These are phyloP conservation scores for Penicillium chermesinum DNA, from an alignment of 495 filamentous ascomycete species.

Conservation along the genomic window DNA sequence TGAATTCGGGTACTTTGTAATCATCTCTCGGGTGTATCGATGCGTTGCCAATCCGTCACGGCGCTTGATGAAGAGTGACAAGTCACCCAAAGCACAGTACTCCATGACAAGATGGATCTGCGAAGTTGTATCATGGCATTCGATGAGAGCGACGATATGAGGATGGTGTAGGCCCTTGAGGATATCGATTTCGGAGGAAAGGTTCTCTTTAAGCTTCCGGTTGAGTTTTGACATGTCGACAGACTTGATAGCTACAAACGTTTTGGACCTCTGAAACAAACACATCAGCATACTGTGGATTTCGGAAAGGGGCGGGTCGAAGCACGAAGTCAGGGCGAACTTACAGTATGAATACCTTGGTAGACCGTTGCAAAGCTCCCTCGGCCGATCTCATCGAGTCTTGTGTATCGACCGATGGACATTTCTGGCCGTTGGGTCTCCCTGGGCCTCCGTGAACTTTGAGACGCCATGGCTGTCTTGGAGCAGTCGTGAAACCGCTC, in stretches of 20 bases:
- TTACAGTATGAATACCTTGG: conserved; percentile 75
- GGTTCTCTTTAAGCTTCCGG: conserved; percentile 92
- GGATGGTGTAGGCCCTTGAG: conserved; percentile 88
- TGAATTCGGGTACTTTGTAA: conserved; percentile 82
- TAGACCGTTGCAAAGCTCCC: conserved; percentile 96
- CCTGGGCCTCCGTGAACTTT: conserved; percentile 40
- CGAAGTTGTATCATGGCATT: conserved; percentile 76
- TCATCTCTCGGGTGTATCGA: conserved; percentile 75
- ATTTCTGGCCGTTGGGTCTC: conserved; percentile 49
- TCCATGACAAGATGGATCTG: conserved; percentile 99
- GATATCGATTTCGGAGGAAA: conserved; percentile 91
- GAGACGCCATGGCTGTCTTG: conserved; percentile 33
- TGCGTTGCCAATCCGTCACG: conserved; percentile 71
- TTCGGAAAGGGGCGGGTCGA: not conserved
- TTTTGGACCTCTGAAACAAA: conserved; percentile 48
- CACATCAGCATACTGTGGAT: conserved; percentile 37
- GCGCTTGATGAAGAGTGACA: conserved; percentile 93
- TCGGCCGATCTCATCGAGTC: conserved; percentile 82
- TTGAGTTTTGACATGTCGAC: conserved; percentile 86
- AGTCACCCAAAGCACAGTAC: conserved; percentile 89
- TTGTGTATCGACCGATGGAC: conserved; percentile 69
- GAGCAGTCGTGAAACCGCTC: conserved; percentile 12
- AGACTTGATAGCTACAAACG: conserved; percentile 90
- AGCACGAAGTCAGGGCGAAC: conserved; percentile 22
- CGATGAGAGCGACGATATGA: conserved; percentile 92